Evolutionary conservation across 2,329 filamentous ascomycete species (phyloP).

Genomic region (Eutypella sp.): DNA sequence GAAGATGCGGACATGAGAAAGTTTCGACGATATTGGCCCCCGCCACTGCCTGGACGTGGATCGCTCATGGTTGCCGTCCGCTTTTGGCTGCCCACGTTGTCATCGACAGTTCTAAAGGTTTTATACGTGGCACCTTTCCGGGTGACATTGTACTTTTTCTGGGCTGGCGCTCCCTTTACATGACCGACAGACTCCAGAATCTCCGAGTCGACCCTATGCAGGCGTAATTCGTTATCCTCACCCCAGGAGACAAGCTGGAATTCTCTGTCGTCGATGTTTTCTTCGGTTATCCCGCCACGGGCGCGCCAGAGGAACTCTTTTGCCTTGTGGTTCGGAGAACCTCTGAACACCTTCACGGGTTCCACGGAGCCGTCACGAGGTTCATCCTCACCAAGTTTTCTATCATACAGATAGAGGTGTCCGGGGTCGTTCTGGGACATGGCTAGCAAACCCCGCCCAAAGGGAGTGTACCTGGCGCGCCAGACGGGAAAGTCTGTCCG

Average conservation of each 20-base stretch:
- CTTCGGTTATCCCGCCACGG: slow-evolving; percentile 61
- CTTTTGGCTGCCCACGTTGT: slow-evolving; percentile 51
- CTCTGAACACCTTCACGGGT: slow-evolving; percentile 54
- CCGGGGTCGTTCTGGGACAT: slow-evolving; percentile 91
- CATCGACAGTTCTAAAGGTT: slow-evolving; percentile 72
- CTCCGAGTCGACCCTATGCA: slow-evolving; percentile 67
- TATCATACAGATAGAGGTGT: slow-evolving; percentile 79
- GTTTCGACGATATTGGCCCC: slow-evolving; percentile 37
- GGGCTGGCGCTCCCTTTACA: slow-evolving; percentile 61
- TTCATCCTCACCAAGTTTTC: slow-evolving; percentile 42
- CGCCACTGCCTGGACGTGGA: slow-evolving; percentile 42
- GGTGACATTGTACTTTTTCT: slow-evolving; percentile 65
- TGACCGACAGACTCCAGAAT: slow-evolving; percentile 67
- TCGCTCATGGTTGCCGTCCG: slow-evolving; percentile 59
- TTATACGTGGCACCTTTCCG: slow-evolving; percentile 81
- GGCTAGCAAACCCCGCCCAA: slow-evolving; percentile 77
- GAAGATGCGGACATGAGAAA: slow-evolving; percentile 39
- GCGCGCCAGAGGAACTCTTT: slow-evolving; percentile 91
- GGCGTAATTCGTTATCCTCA: slow-evolving; percentile 73
- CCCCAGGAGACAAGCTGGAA: slow-evolving; percentile 95
- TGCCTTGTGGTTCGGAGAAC: slow-evolving; percentile 63
- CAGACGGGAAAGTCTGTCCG: slow-evolving; percentile 81
- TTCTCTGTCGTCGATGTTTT: slow-evolving; percentile 75
- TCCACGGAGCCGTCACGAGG: slow-evolving; percentile 39
- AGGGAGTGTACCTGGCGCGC: slow-evolving; percentile 87